Evolutionary conservation across 2,329 filamentous ascomycete species (phyloP), one percentile per base, ranked within the genome.

Genomic region (Beauveria australis): DNA sequence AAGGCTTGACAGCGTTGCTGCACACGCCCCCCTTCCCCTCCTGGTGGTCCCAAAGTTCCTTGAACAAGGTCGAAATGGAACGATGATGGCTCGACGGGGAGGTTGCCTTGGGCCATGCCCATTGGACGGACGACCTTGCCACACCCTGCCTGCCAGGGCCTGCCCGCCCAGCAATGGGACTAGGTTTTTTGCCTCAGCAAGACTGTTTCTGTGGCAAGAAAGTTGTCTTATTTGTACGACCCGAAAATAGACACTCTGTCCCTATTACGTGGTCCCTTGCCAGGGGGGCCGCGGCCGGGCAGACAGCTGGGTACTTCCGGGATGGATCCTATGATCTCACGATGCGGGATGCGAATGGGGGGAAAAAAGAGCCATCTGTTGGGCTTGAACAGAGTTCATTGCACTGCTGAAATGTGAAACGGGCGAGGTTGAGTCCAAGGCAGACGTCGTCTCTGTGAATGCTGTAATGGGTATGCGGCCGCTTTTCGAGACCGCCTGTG

Each of bases 341-440:
- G 8, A 54, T n/a, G 16, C n/a, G 16, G 28, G 5, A 37, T 37
- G 14, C 16, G 33, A 16, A 37, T 37, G 12, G 33, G 12, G 33
- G 33, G 3, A 3, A 6, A 6, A 6, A 14, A 37, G 18, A 37
- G 18, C 3, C 1, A 12, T 3, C 18, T 4, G 22, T 30, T 14
- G 12, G 2, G 33, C 19, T 19, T 5, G 19, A 7, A 28, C 2
- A n/a, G 10, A 12, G 8, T 24, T 41, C 1, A 48, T 40, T 37
- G 43, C 18, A 33, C 19, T 28, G 7, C 12, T n/a, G 16, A 18
- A 22, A 33, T 14, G 2, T 37, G 47, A 59, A 46, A 59, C 56
- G 22, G 47, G 37, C 56, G 48, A 59, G 56, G 56, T 59, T 59
- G 56, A 59, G 30, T 18, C 33, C 55, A 52, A 59, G 56, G 44